phyloP scores from a whole-genome alignment of 73 alveolate species.

The Paramecium sexaurelia region DNA sequence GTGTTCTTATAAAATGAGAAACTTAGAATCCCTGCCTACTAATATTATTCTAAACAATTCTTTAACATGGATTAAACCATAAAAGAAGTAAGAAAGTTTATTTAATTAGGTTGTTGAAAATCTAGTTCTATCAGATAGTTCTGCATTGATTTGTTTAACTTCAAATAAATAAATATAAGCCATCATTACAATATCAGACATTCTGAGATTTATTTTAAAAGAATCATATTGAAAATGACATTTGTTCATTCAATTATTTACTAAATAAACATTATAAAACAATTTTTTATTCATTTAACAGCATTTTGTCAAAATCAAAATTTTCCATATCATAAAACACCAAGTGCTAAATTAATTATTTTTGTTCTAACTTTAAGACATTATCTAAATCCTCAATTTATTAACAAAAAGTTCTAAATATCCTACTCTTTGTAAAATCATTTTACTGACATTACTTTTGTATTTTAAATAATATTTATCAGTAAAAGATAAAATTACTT shows the following conservation, averaged over 20 bases:
- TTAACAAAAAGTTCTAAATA: too few species aligned
- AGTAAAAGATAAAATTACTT: too few species aligned
- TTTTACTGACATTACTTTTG: too few species aligned
- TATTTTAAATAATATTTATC: too few species aligned
- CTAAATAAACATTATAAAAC: not conserved
- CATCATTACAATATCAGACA: not conserved
- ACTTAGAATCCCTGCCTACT: not conserved
- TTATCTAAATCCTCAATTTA: too few species aligned
- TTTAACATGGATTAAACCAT: constrained; percentile 12
- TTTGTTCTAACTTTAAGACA: too few species aligned
- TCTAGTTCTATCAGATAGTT: constrained; percentile 1
- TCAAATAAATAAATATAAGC: not conserved
- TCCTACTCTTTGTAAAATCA: too few species aligned
- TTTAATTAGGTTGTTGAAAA: not conserved
- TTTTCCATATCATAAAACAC: too few species aligned
- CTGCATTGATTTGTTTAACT: not conserved
- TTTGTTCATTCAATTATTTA: not conserved
- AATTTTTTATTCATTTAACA: not conserved
- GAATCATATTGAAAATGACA: not conserved
- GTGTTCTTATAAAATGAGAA: not conserved
- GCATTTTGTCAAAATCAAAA: not conserved
- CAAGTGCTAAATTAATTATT: too few species aligned
- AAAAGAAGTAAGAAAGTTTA: not conserved
- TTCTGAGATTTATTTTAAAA: constrained; percentile 6
- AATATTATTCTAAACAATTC: not conserved